phyloP scores from a whole-genome alignment of 257 asterid species.

The Petrea volubilis region DNA sequence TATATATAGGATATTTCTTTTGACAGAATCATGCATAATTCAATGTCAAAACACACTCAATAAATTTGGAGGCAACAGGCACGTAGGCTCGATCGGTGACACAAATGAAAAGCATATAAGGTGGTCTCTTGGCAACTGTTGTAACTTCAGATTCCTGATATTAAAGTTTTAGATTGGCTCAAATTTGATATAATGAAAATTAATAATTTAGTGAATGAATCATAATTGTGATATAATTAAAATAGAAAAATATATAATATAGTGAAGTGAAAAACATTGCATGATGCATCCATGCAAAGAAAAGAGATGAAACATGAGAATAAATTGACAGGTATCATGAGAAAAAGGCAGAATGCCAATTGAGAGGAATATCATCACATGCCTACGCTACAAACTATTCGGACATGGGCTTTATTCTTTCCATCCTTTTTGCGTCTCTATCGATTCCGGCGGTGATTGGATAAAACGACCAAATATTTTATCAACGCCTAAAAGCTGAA shows the following conservation, averaged over 20 bases:
- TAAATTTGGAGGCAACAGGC: no score
- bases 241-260: no score
- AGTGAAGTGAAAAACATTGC: background rate
- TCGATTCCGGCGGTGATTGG: background rate
- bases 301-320: background rate
- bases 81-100: no score
- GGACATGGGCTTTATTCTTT: background rate
- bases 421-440: background rate
- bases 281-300: background rate
- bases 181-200: no score
- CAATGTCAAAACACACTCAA: no score
- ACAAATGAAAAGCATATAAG: no score
- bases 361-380: constrained; percentile 29
- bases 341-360: background rate
- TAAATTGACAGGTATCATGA: background rate
- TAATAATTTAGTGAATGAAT: no score
- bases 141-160: background rate
- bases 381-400: constrained; percentile 7
- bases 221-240: no score
- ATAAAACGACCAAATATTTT: background rate
- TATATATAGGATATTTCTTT: no score
- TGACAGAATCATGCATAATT: no score
- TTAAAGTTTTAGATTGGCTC: no score
- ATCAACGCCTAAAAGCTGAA: background rate
- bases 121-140: background rate